Base-by-base conservation (phyloP, 768 basidiomycete species). In the Amanita muscaria region DNA sequence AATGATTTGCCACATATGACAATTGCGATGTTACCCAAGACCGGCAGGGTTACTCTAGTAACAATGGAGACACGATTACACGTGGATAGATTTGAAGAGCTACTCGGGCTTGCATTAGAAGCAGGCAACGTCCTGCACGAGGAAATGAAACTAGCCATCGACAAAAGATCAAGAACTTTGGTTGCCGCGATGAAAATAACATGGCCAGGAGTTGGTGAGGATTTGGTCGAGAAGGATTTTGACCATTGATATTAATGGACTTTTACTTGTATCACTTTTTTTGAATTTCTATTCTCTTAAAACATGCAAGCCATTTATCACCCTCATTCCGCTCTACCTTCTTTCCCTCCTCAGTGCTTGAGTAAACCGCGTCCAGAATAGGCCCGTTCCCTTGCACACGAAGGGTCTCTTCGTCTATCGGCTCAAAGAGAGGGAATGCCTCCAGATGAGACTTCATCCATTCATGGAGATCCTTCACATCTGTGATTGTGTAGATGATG, bases 401-500 rank as follows among this genome's bases (percentile, higher is more conserved):
- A 15, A 97, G 70, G 19, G 78, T 75, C 23, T 81, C 76, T 54
- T 89, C 86, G 38, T 78, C 77, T 48, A 94, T 72, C 24, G 72
- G 68, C 51, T 90, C 77, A 61, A 99, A 98, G 11, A 94, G 67
- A 0, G 93, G 93, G 58, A 92, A 94, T 2, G 70, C 74, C 35
- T 77, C 77, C n/a, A 98, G 70, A 66, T 98, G 93, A 3, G 76
- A 68, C 42, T 77, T 80, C 90, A 97, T 97, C 96, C 96, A 99
- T 45, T 84, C 76, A 59, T 94, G 85, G 14, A 99, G 74, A 57
- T 97, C 92, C 53, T 79, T 72, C 29, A 99, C 96, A 56, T 99
- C 96, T 7, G 96, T 99, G 62, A 97, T 92, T 10, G 94, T 98
- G 67, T 98, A 99, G 19, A 98, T 74, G 57, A 94, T 83, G 5